Conservation (phyloP, 352 stramenopile genomes). For the Globisporangium alternatum region DNA sequence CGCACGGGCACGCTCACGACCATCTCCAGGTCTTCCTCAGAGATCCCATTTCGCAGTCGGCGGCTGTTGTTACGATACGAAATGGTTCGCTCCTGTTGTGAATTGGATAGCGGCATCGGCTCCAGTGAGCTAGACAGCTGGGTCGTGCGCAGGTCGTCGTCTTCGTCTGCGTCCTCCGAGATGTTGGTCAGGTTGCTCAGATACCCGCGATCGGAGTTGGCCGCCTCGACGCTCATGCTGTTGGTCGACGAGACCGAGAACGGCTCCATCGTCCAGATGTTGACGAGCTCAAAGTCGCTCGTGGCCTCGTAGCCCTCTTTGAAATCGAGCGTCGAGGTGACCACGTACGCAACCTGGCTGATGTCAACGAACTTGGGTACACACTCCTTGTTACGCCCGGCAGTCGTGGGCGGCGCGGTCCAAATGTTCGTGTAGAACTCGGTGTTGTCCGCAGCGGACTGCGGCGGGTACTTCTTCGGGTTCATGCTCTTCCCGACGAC, state of each 20-base stretch:
- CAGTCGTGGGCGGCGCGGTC: slow-evolving; percentile 26
- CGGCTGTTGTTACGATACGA: slow-evolving; percentile 16
- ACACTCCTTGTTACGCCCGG: slow-evolving; percentile 21
- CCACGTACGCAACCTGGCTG: slow-evolving; percentile 69
- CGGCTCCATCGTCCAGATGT: slow-evolving; percentile 51
- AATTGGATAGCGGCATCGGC: neutral
- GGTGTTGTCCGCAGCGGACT: slow-evolving; percentile 41
- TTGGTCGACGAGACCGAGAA: slow-evolving; percentile 11
- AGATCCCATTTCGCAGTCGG: slow-evolving; percentile 32
- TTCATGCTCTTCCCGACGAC: slow-evolving; percentile 35
- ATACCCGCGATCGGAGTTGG: slow-evolving; percentile 22
- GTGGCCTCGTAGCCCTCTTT: slow-evolving; percentile 54
- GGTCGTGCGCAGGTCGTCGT: slow-evolving; percentile 9
- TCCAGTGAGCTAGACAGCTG: slow-evolving; percentile 15
- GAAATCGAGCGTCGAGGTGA: slow-evolving; percentile 69
- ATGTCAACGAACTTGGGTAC: slow-evolving; percentile 63
- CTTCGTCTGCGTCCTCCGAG: slow-evolving; percentile 14
- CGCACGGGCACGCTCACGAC: slow-evolving; percentile 48
- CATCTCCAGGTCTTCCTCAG: slow-evolving; percentile 38
- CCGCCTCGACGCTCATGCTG: slow-evolving; percentile 20
- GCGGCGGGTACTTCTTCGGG: slow-evolving; percentile 32
- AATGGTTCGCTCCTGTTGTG: neutral
- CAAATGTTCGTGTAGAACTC: slow-evolving; percentile 87
- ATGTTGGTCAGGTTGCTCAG: slow-evolving; percentile 21
- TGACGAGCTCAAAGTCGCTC: slow-evolving; percentile 29